Conservation (phyloP, 352 stramenopile species). For the Globisporangium paroecandrum region DNA sequence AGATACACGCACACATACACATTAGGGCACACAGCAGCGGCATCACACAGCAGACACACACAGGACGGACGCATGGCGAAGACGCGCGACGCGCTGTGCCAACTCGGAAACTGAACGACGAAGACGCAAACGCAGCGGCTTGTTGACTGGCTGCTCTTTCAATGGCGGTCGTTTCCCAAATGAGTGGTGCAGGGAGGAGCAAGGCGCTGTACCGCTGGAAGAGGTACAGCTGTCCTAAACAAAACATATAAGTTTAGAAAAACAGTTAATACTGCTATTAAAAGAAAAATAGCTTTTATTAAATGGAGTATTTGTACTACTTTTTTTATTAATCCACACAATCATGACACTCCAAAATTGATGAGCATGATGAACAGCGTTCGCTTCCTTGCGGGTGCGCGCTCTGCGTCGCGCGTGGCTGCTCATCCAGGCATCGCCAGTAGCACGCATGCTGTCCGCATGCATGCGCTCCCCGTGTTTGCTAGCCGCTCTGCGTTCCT, state of each 20-base stretch:
- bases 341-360: not conserved
- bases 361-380: not conserved
- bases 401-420: slow-evolving; percentile 3
- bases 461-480: not conserved
- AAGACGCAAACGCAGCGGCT: no score
- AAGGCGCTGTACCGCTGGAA: not conserved
- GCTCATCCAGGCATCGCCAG: not conserved
- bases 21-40: not conserved
- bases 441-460: not conserved
- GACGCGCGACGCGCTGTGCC: not conserved
- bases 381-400: not conserved
- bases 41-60: not conserved
- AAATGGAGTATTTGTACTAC: no score
- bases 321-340: not conserved
- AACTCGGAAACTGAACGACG: slow-evolving; percentile 2
- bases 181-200: slow-evolving; percentile 8
- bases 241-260: no score
- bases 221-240: not conserved
- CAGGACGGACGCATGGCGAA: not conserved
- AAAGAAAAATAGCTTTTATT: no score
- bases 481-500: not conserved
- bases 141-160: not conserved
- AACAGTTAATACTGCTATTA: no score
- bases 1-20: slow-evolving; percentile 16
- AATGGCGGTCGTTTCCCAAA: not conserved